Conservation (phyloP, 2,329 filamentous ascomycete species). For the Stachybotrys chlorohalonatus region DNA sequence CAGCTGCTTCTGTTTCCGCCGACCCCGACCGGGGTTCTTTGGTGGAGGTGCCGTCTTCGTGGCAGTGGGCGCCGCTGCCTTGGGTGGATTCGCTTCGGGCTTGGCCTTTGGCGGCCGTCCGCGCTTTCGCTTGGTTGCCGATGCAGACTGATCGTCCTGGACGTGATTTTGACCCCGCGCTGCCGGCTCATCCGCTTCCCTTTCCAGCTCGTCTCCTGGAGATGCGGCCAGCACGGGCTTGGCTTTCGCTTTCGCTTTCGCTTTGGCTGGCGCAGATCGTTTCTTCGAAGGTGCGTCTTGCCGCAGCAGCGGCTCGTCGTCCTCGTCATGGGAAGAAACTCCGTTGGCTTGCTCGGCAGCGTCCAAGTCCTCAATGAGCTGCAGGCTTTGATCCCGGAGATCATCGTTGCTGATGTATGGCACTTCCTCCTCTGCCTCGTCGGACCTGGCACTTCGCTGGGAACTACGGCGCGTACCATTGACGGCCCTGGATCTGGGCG, state of each 20-base stretch:
- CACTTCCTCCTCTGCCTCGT: neutral
- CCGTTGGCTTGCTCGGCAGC: neutral
- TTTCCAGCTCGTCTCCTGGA: too few species aligned
- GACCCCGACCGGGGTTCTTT: conserved; percentile 1
- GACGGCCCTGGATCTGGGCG: neutral
- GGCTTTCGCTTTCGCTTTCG: neutral
- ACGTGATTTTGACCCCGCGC: neutral
- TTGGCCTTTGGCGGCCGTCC: neutral
- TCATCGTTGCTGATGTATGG: neutral
- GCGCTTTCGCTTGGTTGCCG: neutral
- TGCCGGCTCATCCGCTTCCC: neutral
- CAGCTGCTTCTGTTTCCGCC: conserved; percentile 8
- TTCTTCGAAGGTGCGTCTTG: neutral
- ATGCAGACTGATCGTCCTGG: neutral
- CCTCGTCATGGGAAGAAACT: neutral
- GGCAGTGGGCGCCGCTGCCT: neutral
- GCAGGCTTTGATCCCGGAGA: neutral
- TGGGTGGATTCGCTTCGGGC: neutral
- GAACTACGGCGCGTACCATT: neutral
- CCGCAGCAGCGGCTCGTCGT: neutral
- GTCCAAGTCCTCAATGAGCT: neutral
- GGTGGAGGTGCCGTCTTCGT: neutral
- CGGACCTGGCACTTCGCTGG: neutral
- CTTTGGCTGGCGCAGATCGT: neutral
- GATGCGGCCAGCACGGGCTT: neutral